Base-by-base conservation (phyloP, 805 yeast species). In the Sugiyamaella valdiviana region DNA sequence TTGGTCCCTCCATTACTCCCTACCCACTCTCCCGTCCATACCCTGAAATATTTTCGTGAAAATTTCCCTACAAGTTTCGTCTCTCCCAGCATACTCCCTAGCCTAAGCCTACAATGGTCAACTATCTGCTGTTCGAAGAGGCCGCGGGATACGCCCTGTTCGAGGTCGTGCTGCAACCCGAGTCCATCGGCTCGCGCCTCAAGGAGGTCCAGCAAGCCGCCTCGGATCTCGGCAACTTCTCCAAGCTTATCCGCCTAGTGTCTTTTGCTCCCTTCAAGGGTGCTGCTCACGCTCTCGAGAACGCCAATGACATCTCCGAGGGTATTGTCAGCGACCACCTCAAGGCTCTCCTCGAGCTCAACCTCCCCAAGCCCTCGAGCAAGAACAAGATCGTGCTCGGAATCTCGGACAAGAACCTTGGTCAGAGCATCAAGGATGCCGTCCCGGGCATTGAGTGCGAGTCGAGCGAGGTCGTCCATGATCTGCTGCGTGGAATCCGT, bases 201-300 rank as follows among this genome's bases (percentile, higher is more conserved):
- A 84, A 83, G 68, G 99, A 93, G 71, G 98, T 93, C 39, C 98
- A 93, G 74, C 82, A 81, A 59, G 90, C 95, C 51, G 77, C 88
- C 52, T 82, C 77, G 59, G 98, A 93, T 63, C 78, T 93, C 57
- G 83, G 82, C 54, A 77, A 81, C 65, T 90, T 93, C 67, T 85
- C 96, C 62, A 93, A 93, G 73, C 75, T 91, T 75, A 82, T 93
- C 59, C 95, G 90, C 70, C 78, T 93, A 49, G 95, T 87, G 22
- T 85, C 96, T 14, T 93, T 93, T 72, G 95, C 96, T 52, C 99
- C 99, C 44, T 93, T 93, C 79, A 90, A 93, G 72, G 97, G 97
- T 63, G 99, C 99, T 53, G 98, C 99, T 46, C 98, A 93, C 71
- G 99, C 99, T 52, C 79, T 93, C 63, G 98, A 91, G 71, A 93